Evolutionary conservation across 768 basidiomycete species (phyloP).

Genomic region (Cystobasidiopsis lactophilus): DNA sequence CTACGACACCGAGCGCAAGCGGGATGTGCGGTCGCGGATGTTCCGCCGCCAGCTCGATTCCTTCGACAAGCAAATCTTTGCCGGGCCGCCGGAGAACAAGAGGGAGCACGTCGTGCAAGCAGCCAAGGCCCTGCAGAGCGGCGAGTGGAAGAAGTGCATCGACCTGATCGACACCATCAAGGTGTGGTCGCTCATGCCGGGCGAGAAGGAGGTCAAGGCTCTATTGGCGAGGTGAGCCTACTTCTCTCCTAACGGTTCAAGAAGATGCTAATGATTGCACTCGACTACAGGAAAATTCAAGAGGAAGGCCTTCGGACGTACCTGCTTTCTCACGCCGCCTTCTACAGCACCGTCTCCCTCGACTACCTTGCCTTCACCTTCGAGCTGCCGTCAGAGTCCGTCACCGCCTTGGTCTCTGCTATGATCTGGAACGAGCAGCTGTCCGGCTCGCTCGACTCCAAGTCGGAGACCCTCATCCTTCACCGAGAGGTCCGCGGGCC

Average conservation of each 20-base stretch:
- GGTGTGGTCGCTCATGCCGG: constrained; percentile 93
- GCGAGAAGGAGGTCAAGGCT: constrained; percentile 63
- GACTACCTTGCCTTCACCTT: constrained; percentile 70
- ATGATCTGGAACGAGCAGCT: constrained; percentile 99
- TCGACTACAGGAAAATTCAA: constrained; percentile 61
- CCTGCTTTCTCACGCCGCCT: constrained; percentile 87
- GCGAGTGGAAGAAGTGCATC: constrained; percentile 88
- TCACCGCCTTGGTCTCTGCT: constrained; percentile 79
- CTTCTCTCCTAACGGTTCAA: background rate
- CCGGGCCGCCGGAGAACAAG: constrained; percentile 59
- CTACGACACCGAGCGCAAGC: constrained; percentile 77
- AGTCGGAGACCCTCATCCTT: constrained; percentile 73
- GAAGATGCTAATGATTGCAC: constrained; percentile 1
- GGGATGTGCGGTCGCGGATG: constrained; percentile 84
- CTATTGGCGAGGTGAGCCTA: constrained; percentile 65
- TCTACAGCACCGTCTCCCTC: constrained; percentile 78
- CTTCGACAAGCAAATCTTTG: constrained; percentile 91
- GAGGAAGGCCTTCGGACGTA: constrained; percentile 93
- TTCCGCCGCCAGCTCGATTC: constrained; percentile 89
- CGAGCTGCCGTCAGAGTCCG: constrained; percentile 51
- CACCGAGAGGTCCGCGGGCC: constrained; percentile 74
- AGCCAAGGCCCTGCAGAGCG: constrained; percentile 81
- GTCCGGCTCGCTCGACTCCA: constrained; percentile 68
- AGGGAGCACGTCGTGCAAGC: constrained; percentile 99
- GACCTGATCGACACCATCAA: constrained; percentile 90